Evolutionary conservation across 306 rosid species (phyloP).

Genomic region (Sphenostylis stenocarpa): DNA sequence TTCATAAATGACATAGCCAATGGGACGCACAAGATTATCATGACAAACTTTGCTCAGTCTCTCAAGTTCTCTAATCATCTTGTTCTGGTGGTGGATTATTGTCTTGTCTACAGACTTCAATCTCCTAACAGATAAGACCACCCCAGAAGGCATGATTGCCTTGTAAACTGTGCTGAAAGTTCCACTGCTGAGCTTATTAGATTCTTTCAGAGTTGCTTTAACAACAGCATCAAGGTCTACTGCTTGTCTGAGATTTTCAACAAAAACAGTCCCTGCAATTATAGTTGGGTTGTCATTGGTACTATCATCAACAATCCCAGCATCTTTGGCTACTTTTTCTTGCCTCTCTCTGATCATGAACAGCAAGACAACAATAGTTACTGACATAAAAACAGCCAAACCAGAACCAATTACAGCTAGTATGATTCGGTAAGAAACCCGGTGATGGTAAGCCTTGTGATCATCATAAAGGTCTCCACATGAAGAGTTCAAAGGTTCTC

Average conservation of each 20-base stretch:
- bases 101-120: conserved; percentile 94
- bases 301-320: conserved; percentile 61
- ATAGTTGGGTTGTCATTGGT: conserved; percentile 56
- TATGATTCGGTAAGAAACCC: conserved; percentile 87
- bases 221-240: conserved; percentile 88
- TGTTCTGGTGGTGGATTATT: conserved; percentile 89
- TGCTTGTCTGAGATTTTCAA: conserved; percentile 87
- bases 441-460: conserved; percentile 62
- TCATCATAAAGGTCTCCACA: conserved; percentile 59
- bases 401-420: conserved; percentile 90
- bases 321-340: conserved; percentile 76
- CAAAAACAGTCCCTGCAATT: conserved; percentile 79
- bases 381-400: conserved; percentile 81
- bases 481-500: conserved; percentile 72
- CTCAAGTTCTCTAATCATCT: conserved; percentile 97
- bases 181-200: conserved; percentile 83
- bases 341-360: conserved; percentile 91
- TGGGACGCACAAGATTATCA: conserved; percentile 80
- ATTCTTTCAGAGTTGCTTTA: conserved; percentile 83
- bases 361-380: conserved; percentile 79
- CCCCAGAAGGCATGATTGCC: conserved; percentile 95
- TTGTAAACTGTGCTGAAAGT: conserved; percentile 94
- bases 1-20: conserved; percentile 93
- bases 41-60: conserved; percentile 88
- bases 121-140: conserved; percentile 83